Evolutionary conservation across 345 rosid species (phyloP).

Genomic region (Bruguiera parviflora): DNA sequence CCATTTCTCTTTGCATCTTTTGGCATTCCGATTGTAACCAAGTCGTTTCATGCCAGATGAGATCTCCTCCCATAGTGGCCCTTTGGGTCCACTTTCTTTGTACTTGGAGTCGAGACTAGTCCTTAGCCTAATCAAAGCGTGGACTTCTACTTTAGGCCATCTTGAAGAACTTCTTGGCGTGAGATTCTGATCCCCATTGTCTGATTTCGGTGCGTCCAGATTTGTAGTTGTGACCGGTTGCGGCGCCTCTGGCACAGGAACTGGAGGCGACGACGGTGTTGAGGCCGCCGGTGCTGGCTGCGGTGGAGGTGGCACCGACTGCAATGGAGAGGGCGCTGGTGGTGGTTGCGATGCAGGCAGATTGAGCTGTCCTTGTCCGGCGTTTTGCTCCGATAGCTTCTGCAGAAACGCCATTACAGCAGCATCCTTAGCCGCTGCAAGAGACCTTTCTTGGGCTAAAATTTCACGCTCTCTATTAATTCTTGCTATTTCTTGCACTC

Average conservation of each 20-base stretch:
- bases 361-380: slow-evolving; percentile 7
- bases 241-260: slow-evolving; percentile 7
- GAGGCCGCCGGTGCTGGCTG: slow-evolving; percentile 1
- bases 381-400: slow-evolving; percentile 48
- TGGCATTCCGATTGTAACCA: slow-evolving; percentile 64
- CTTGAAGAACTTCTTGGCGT: slow-evolving; percentile 41
- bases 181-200: slow-evolving; percentile 26
- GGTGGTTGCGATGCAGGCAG: slow-evolving; percentile 14
- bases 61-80: slow-evolving; percentile 72
- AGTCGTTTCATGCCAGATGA: slow-evolving; percentile 57
- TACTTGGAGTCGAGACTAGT: slow-evolving; percentile 46
- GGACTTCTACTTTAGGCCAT: slow-evolving; percentile 66
- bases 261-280: slow-evolving; percentile 11
- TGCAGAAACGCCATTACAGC: slow-evolving; percentile 74
- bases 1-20: slow-evolving; percentile 83
- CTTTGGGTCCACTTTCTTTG: slow-evolving; percentile 66
- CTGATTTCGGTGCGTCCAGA: slow-evolving; percentile 20
- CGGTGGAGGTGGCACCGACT: neutral
- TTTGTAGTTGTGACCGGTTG: neutral
- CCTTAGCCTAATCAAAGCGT: slow-evolving; percentile 51
- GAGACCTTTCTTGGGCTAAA: slow-evolving; percentile 67
- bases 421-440: slow-evolving; percentile 63
- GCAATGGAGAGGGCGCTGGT: neutral
- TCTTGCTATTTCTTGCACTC: slow-evolving; percentile 61
- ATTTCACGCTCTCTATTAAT: slow-evolving; percentile 63